phyloP scores from a whole-genome alignment of 202 grass and related monocot species.

The Setaria viridis region DNA sequence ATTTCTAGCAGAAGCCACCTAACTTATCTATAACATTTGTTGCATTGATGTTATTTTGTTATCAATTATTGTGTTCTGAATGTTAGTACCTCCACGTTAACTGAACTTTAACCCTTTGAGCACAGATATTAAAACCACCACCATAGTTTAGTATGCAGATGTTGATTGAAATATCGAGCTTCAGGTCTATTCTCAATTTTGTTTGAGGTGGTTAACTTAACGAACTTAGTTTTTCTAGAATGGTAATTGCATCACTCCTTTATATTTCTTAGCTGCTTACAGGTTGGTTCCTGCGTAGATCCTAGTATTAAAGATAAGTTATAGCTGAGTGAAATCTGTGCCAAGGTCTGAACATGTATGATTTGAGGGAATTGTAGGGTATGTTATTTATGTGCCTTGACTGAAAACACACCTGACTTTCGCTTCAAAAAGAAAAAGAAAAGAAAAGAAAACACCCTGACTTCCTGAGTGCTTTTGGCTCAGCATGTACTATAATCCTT shows the following conservation, averaged over 20 bases:
- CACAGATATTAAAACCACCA: conserved; percentile 14
- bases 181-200: background rate
- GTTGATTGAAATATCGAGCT: background rate
- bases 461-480: background rate
- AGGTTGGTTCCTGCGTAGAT: no score
- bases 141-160: background rate
- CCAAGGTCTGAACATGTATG: background rate
- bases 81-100: background rate
- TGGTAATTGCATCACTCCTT: background rate
- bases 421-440: no score
- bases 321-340: background rate
- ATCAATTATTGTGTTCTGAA: background rate
- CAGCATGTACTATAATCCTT: background rate
- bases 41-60: conserved; percentile 1
- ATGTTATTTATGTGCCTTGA: conserved; percentile 5
- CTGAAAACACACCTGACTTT: background rate
- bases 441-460: background rate
- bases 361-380: background rate
- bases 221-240: background rate
- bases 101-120: background rate
- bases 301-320: background rate
- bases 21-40: conserved; percentile 15
- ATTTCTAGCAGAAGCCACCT: background rate
- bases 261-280: no score
- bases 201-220: background rate